Base-by-base conservation (phyloP, 78 protist genomes). In the Emiliania huxleyi region DNA sequence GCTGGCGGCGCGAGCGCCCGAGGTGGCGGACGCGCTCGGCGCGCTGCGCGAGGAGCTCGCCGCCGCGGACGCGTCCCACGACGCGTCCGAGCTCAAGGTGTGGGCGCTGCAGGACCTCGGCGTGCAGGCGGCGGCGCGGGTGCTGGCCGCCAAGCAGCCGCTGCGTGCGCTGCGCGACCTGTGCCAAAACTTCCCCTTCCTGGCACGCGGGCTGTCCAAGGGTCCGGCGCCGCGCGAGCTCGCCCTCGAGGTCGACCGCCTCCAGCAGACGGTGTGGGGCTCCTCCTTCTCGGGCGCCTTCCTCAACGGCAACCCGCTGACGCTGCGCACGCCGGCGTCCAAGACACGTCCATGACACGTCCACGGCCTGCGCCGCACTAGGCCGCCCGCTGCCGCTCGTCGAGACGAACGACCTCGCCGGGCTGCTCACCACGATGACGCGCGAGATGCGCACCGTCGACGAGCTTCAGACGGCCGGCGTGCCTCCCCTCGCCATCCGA, bases 101-200 rank as follows among this genome's bases (percentile, higher is more conserved):
- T 90, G 92, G 92, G 92, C 92, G 43, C 84, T 90, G 11, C 35
- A 45, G 18, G 93, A 91, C 49, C 89, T 91, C 19, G 93, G 93
- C 21, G 1, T 46, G 35, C 93, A 91, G 55, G 93, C 93, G 15
- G 21, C 93, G 37, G 25, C 81, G 90, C 87, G 93, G 19, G 56
- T 91, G 43, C 42, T 49, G 8, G 26, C 42, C 44, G n/a, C 93
- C n/a, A 12, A 8, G 6, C 77, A 75, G 19, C 93, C 93, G 38
- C 93, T 91, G 29, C 48, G 43, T n/a, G 33, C 84, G 40, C 45
- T 91, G 2, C 90, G 90, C 23, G 93, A 91, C 49, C 15, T 91
- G 25, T 56, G 75, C 42, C 89, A 75, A 26, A 91, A 91, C 38
- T 62, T 91, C 35, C 93, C 87, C 1, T 21, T 84, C 62, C 25